Conservation (phyloP, 1,139 yeast genomes). For the Kodamaea ohmeri region DNA sequence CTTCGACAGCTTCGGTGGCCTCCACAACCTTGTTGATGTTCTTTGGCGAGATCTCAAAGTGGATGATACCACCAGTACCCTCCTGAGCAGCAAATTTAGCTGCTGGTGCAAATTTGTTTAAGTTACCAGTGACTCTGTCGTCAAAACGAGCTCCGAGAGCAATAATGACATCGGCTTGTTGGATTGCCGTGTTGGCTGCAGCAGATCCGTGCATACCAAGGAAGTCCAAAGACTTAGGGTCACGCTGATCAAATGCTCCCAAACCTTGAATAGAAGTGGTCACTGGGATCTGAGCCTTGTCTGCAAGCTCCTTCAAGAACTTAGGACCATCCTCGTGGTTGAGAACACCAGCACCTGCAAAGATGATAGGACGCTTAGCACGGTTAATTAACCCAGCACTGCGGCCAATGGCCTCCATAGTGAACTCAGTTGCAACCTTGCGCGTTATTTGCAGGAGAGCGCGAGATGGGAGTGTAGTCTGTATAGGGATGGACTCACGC, state of each 20-base stretch:
- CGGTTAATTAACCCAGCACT: slow-evolving; percentile 75
- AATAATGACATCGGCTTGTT: slow-evolving; percentile 85
- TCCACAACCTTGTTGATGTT: slow-evolving; percentile 97
- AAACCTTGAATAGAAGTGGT: slow-evolving; percentile 93
- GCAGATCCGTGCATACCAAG: slow-evolving; percentile 98
- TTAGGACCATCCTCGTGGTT: slow-evolving; percentile 80
- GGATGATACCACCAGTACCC: slow-evolving; percentile 91
- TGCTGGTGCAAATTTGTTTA: slow-evolving; percentile 87
- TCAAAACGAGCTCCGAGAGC: slow-evolving; percentile 98
- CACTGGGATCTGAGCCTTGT: slow-evolving; percentile 89
- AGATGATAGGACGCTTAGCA: slow-evolving; percentile 85
- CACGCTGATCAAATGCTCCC: slow-evolving; percentile 92
- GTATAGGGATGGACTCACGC: slow-evolving; percentile 82
- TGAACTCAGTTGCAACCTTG: slow-evolving; percentile 72
- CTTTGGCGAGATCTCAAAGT: slow-evolving; percentile 93
- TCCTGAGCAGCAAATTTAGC: slow-evolving; percentile 88
- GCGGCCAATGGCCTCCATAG: slow-evolving; percentile 68
- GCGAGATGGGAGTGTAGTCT: slow-evolving; percentile 79
- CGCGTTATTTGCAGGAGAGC: slow-evolving; percentile 71
- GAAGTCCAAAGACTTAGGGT: slow-evolving; percentile 89
- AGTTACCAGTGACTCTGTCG: slow-evolving; percentile 92
- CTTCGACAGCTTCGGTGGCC: slow-evolving; percentile 95
- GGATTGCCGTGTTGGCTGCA: slow-evolving; percentile 92
- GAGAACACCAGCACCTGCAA: slow-evolving; percentile 89
- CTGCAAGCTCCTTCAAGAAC: slow-evolving; percentile 77